phyloP scores from a whole-genome alignment of 2,329 filamentous ascomycete genomes.

The Nakataea oryzae region DNA sequence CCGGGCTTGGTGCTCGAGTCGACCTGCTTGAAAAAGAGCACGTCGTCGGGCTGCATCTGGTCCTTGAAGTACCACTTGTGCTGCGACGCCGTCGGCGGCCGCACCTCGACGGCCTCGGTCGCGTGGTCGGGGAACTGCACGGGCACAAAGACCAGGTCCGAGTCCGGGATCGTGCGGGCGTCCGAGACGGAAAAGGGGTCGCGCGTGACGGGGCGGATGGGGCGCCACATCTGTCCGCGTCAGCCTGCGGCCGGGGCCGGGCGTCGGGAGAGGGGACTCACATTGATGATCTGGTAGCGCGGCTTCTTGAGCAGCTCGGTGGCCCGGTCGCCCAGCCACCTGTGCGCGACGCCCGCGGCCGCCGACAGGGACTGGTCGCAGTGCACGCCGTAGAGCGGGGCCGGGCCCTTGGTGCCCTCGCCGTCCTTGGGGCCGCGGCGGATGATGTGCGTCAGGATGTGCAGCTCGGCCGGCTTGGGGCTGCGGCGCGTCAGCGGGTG shows the following conservation, averaged over 20 bases:
- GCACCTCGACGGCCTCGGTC: conserved; percentile 27
- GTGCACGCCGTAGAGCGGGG: conserved; percentile 17
- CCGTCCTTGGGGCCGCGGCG: conserved; percentile 26
- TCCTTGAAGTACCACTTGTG: conserved; percentile 13
- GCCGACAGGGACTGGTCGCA: conserved; percentile 20
- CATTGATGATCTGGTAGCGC: conserved; percentile 11
- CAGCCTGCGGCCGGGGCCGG: conserved; percentile 13
- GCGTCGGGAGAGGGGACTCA: conserved; percentile 1
- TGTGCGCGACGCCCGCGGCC: conserved; percentile 25
- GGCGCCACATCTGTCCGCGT: conserved; percentile 28
- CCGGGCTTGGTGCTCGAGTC: conserved; percentile 23
- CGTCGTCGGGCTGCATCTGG: conserved; percentile 6
- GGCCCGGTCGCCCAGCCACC: conserved; percentile 17
- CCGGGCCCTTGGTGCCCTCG: conserved; percentile 7
- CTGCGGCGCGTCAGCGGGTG: not conserved
- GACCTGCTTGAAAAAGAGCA: conserved; percentile 6
- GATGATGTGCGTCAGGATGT: conserved; percentile 44
- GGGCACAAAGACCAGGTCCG: conserved; percentile 24
- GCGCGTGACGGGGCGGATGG: conserved; percentile 32
- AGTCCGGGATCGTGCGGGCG: conserved; percentile 22
- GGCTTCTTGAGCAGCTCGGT: conserved; percentile 10
- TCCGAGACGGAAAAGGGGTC: conserved; percentile 30
- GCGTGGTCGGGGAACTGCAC: conserved; percentile 21
- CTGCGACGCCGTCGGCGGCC: conserved; percentile 8
- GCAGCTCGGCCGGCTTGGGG: not conserved